phyloP scores from a whole-genome alignment of 1,284 basidiomycete species.

The Cryptococcus wingfieldii region DNA sequence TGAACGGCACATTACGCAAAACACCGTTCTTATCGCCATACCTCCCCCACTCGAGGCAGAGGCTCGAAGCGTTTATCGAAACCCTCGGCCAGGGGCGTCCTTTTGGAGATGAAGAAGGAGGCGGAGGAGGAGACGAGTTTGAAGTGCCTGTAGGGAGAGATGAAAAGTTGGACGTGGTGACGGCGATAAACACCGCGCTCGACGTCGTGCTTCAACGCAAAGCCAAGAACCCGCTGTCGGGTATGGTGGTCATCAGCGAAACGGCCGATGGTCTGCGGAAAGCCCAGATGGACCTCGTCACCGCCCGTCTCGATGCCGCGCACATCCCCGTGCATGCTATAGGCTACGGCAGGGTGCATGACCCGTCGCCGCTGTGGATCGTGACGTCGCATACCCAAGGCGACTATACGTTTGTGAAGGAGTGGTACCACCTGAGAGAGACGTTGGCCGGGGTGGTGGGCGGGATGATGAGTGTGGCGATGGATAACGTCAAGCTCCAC shows the following conservation, averaged over 20 bases:
- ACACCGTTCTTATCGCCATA: conserved; percentile 80
- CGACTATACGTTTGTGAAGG: conserved; percentile 95
- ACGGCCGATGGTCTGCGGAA: conserved; percentile 81
- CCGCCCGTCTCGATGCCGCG: conserved; percentile 91
- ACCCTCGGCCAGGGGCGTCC: conserved; percentile 54
- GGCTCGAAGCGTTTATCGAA: conserved; percentile 72
- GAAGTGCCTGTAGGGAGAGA: conserved; percentile 71
- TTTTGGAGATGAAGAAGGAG: conserved; percentile 49
- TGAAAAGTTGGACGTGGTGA: conserved; percentile 91
- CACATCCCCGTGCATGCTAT: conserved; percentile 89
- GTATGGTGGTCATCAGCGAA: conserved; percentile 89
- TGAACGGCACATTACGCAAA: conserved; percentile 69
- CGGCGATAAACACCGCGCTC: conserved; percentile 86
- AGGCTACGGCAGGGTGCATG: conserved; percentile 92
- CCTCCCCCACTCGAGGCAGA: conserved; percentile 61
- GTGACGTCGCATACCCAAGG: conserved; percentile 96
- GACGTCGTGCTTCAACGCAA: conserved; percentile 93
- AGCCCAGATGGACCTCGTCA: conserved; percentile 98
- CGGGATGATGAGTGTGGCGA: conserved; percentile 86
- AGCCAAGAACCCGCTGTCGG: conserved; percentile 78
- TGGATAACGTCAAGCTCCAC: conserved; percentile 85
- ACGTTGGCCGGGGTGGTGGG: conserved; percentile 87
- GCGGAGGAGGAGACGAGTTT: conserved; percentile 55
- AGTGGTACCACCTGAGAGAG: conserved; percentile 88
- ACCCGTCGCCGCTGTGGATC: conserved; percentile 96